phyloP scores from a whole-genome alignment of 495 filamentous ascomycete species.

The Symbiotaphrina buchneri region DNA sequence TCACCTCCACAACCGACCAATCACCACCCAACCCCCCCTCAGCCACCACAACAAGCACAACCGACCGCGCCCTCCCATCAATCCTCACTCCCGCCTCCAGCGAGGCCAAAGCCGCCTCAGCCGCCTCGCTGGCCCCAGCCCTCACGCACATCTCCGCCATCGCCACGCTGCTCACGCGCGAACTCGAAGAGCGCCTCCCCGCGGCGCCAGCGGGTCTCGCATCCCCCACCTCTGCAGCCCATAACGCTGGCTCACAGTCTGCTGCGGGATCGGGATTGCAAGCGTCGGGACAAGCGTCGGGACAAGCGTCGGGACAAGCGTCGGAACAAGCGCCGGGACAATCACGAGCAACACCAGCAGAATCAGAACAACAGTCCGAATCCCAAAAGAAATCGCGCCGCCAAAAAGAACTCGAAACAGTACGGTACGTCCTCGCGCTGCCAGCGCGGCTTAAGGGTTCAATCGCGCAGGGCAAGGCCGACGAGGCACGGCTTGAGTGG shows the following conservation, averaged over 20 bases:
- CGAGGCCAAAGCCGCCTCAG: too few species aligned
- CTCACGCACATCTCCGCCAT: constrained; percentile 5
- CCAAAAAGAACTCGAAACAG: too few species aligned
- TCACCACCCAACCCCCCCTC: constrained; percentile 60
- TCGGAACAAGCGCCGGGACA: not conserved
- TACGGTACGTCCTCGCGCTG: constrained; percentile 42
- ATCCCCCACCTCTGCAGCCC: not conserved
- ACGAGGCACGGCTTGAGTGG: constrained; percentile 38
- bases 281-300: not conserved
- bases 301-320: not conserved
- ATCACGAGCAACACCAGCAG: not conserved
- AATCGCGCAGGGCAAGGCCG: constrained; percentile 22
- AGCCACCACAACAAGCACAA: constrained; percentile 45
- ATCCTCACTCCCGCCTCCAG: constrained; percentile 23
- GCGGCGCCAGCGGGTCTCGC: not conserved
- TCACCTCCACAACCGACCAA: too few species aligned
- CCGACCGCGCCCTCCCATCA: too few species aligned
- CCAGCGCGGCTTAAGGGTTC: constrained; percentile 26
- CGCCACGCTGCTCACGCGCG: not conserved
- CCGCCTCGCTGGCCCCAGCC: constrained; percentile 4
- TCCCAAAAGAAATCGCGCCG: constrained; percentile 25
- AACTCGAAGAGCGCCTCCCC: constrained; percentile 1
- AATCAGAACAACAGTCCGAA: not conserved
- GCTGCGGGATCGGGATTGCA: constrained; percentile 20
- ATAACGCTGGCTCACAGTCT: constrained; percentile 27